phyloP scores from a whole-genome alignment of 2,329 filamentous ascomycete species.

The Clarireedia paspali region DNA sequence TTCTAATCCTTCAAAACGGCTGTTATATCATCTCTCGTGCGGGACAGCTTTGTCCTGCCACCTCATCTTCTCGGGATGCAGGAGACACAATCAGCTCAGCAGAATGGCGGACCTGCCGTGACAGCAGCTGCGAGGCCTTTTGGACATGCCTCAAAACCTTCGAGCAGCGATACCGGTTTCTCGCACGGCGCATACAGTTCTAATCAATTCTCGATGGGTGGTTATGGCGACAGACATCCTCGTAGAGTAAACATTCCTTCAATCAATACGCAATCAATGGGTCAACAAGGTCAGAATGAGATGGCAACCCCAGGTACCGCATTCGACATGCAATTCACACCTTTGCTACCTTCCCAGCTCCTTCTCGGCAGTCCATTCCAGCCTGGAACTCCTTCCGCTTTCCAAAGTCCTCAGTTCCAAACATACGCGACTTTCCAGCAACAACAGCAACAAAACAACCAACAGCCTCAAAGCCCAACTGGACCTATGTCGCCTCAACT shows the following conservation, averaged over 20 bases:
- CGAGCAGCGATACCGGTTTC: conserved; percentile 79
- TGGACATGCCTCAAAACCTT: conserved; percentile 71
- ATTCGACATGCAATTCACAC: conserved; percentile 98
- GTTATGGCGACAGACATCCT: conserved; percentile 80
- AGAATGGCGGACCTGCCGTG: conserved; percentile 45
- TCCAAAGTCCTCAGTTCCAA: conserved; percentile 87
- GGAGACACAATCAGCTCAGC: conserved; percentile 62
- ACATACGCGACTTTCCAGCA: conserved; percentile 72
- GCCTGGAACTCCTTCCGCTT: conserved; percentile 83
- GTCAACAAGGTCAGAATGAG: conserved; percentile 50
- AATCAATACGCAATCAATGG: conserved; percentile 77
- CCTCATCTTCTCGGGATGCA: conserved; percentile 89
- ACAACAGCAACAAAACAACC: conserved; percentile 31
- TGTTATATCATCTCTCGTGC: conserved; percentile 66
- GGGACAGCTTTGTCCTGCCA: conserved; percentile 78
- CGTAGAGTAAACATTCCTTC: conserved; percentile 80
- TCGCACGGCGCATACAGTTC: conserved; percentile 88
- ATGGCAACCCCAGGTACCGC: conserved; percentile 81
- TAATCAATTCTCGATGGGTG: conserved; percentile 62
- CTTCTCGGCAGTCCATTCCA: conserved; percentile 95
- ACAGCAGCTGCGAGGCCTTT: conserved; percentile 47
- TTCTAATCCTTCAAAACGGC: conserved; percentile 68
- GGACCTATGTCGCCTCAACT: conserved; percentile 75
- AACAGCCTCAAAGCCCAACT: conserved; percentile 62
- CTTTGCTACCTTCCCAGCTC: conserved; percentile 86